Percentiles rank a stretch among this genome's conserved stretches.
phyloP scores from a whole-genome alignment of 2,329 filamentous ascomycete species.

The Hirsutella rhossiliensis region DNA sequence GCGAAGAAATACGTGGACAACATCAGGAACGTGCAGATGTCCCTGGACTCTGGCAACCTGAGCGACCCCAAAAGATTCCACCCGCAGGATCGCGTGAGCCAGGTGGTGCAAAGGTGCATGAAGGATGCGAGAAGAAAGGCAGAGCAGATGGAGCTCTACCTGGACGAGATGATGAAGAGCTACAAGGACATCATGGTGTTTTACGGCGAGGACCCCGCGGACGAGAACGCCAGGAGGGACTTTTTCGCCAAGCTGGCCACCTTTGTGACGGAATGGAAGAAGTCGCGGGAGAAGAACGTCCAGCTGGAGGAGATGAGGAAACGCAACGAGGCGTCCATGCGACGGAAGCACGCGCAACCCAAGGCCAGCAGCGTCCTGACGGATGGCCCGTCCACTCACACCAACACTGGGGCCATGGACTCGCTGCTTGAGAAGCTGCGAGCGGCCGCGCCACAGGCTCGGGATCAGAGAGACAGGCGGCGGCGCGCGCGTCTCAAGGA shows the following conservation, averaged over 20 bases:
- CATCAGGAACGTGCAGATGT: conserved; percentile 85
- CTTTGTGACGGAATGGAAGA: conserved; percentile 93
- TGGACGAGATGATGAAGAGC: conserved; percentile 82
- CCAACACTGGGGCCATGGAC: conserved; percentile 86
- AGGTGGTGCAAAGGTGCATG: conserved; percentile 87
- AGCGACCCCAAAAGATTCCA: conserved; percentile 98
- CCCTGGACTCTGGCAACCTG: conserved; percentile 83
- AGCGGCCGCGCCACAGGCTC: conserved; percentile 78
- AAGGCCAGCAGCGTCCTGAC: conserved; percentile 33
- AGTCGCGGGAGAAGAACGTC: conserved; percentile 87
- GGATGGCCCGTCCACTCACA: conserved; percentile 49
- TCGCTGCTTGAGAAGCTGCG: conserved; percentile 87
- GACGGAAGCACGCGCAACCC: conserved; percentile 69
- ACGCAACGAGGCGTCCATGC: conserved; percentile 84
- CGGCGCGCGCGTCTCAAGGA: conserved; percentile 83
- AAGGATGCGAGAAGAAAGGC: conserved; percentile 94
- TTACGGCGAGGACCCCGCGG: conserved; percentile 85
- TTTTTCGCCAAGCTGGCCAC: conserved; percentile 90
- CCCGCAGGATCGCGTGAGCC: conserved; percentile 85
- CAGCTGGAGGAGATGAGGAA: conserved; percentile 67
- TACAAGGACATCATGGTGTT: conserved; percentile 95
- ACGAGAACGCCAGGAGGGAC: conserved; percentile 86
- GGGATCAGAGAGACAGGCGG: conserved; percentile 80
- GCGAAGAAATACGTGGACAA: conserved; percentile 90
- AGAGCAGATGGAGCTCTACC: conserved; percentile 85